Evolutionary conservation across 2,329 filamentous ascomycete species (phyloP).

Genomic region (Curvularia spicifera): DNA sequence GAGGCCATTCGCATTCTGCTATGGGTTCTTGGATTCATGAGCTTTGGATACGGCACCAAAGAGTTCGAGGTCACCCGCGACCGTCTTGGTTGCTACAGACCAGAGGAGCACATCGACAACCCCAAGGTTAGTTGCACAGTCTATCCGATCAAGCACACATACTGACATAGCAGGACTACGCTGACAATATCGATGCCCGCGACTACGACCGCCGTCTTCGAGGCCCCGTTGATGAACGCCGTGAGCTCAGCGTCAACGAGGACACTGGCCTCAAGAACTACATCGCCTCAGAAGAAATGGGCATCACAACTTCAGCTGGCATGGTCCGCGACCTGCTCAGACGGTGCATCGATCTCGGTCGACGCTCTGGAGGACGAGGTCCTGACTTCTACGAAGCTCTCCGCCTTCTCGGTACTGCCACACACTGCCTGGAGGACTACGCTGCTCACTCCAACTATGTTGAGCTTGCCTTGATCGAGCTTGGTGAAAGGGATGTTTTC

Average conservation of each 20-base stretch:
- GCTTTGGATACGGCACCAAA: constrained; percentile 79
- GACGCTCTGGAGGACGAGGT: constrained; percentile 73
- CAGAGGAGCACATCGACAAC: constrained; percentile 77
- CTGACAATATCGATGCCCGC: constrained; percentile 84
- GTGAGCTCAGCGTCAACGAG: constrained; percentile 79
- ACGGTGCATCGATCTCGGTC: constrained; percentile 78
- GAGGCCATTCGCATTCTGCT: constrained; percentile 90
- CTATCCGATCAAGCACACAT: not conserved
- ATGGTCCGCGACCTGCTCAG: constrained; percentile 77
- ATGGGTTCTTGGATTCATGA: constrained; percentile 89
- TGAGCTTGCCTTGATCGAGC: constrained; percentile 84
- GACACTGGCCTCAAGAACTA: constrained; percentile 80
- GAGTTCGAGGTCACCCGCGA: constrained; percentile 86
- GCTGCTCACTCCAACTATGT: constrained; percentile 93
- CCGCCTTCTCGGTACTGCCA: constrained; percentile 81
- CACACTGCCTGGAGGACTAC: constrained; percentile 89
- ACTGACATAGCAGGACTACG: constrained; percentile 66
- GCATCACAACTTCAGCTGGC: constrained; percentile 81
- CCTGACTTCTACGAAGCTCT: constrained; percentile 87
- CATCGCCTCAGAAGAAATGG: constrained; percentile 81
- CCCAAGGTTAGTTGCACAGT: constrained; percentile 58
- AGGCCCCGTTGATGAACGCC: constrained; percentile 77
- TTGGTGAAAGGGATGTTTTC: constrained; percentile 82
- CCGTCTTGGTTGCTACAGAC: constrained; percentile 77
- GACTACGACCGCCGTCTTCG: constrained; percentile 82